These are phyloP conservation scores for Kickxella alabastrina DNA, from an alignment of 192 early-diverging fungal species.

Conservation along the genomic window DNA sequence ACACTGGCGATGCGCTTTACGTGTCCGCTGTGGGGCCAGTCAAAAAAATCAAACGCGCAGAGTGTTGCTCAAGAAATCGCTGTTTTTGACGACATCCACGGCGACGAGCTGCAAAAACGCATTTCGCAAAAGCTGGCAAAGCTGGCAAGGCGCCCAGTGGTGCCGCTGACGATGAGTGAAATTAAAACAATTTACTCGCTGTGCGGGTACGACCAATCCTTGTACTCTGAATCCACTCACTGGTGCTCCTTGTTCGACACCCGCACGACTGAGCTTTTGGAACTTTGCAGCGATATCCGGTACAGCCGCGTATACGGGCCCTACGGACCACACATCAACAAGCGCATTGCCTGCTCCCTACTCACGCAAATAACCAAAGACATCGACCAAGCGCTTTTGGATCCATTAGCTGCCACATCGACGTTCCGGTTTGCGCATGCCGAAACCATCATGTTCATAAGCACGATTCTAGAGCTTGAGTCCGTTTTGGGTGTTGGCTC, in stretches of 20 bases:
- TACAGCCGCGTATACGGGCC: constrained; percentile 41
- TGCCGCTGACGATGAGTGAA: constrained; percentile 4
- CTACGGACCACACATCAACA: constrained; percentile 24
- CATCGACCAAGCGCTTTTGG: constrained; percentile 13
- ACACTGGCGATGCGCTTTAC: constrained; percentile 23
- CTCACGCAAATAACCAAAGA: constrained; percentile 14
- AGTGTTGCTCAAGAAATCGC: constrained; percentile 1
- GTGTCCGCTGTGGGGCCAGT: constrained; percentile 25
- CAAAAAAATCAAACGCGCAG: background rate
- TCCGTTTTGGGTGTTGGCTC: constrained; percentile 12
- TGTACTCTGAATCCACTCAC: constrained; percentile 9
- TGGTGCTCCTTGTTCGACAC: constrained; percentile 41
- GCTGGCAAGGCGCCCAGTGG: background rate
- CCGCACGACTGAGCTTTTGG: constrained; percentile 12
- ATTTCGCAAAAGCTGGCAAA: background rate
- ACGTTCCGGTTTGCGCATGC: constrained; percentile 44
- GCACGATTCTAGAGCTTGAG: constrained; percentile 22
- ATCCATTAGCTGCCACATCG: constrained; percentile 9
- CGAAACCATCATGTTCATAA: constrained; percentile 44
- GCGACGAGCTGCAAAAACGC: background rate
- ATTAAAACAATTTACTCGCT: constrained; percentile 20
- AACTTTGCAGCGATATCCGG: constrained; percentile 38
- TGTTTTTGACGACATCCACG: constrained; percentile 24
- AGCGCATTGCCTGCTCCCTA: constrained; percentile 27
- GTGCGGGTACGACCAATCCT: constrained; percentile 35